Evolutionary conservation across 257 asterid species (phyloP), one percentile per base, ranked within the genome.

Genomic region (Solanum bulbocastanum): DNA sequence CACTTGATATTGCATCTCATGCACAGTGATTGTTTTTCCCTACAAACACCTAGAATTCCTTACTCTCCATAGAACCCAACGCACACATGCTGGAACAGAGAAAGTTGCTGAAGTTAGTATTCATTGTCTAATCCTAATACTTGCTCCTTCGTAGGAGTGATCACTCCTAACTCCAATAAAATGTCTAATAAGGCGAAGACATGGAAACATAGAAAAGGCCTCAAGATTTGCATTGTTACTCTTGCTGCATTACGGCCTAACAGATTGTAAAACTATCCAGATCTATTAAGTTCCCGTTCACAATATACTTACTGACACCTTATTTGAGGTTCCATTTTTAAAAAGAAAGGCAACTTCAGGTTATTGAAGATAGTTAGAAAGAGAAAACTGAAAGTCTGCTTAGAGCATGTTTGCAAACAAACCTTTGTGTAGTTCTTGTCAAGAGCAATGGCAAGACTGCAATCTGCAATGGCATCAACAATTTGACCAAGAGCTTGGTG

Each of bases 391-490:
- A 39, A 76, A 39, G 52, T 37, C 83, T 37, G 33, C 83, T 75
- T 39, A 75, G 30, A 40, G 58, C 83, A 76, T 37, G 35, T 8
- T 71, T 46, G 86, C 72, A 87, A 58, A 91, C 88, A 69, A 91
- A 97, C 99, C 98, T 97, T 97, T 72, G 85, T 36, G 89, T 97
- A 96, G 84, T 94, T 92, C 89, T 89, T 94, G 85, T 95, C 98
- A 60, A 97, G 96, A 84, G 99, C 98, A 27, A 97, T 92, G 90
- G 99, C 98, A 49, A 96, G 90, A 89, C 96, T 96, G 88, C 99
- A 97, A 90, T 97, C 99, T 73, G 98, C 94, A 89, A 97, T 94
- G 91, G 98, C 98, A 92, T 97, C 99, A 75, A 90, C 87, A 89
- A 94, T 91, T 90, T 95, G 98, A 90, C 93, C 93, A 66, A 94